Percentiles rank a stretch among this genome's conserved stretches.
Evolutionary conservation across 495 filamentous ascomycete genomes (phyloP).

Genomic region (Pseudoneurospora amorphoporcata): DNA sequence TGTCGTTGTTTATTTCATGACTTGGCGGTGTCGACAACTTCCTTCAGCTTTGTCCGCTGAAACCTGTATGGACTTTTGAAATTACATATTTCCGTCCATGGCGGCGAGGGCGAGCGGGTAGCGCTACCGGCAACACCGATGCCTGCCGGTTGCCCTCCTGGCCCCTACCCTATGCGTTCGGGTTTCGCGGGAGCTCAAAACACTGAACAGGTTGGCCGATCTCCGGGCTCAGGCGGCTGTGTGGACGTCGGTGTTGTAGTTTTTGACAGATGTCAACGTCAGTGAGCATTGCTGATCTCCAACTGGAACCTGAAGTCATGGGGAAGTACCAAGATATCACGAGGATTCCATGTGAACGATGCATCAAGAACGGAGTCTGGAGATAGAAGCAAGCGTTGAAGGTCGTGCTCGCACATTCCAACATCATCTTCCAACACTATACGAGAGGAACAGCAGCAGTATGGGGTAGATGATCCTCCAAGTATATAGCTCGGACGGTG

Average conservation of each 20-base stretch:
- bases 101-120: slow-evolving; percentile 1
- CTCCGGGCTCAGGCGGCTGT: background rate
- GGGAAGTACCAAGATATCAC: background rate
- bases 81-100: background rate
- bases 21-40: background rate
- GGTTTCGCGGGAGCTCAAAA: background rate
- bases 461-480: background rate
- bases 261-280: background rate
- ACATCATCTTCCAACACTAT: background rate
- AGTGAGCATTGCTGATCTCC: background rate
- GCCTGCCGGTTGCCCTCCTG: background rate
- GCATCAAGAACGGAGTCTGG: background rate
- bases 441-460: background rate
- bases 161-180: background rate
- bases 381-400: background rate
- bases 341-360: background rate
- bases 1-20: background rate
- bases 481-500: background rate
- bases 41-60: background rate
- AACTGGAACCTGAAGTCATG: background rate
- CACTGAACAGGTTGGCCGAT: slow-evolving; percentile 2
- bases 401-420: background rate
- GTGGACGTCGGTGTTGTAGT: background rate
- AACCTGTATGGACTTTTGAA: background rate
- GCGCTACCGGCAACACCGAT: background rate